Evolutionary conservation across 306 rosid genomes (phyloP).

Genomic region (Castanea sativa): DNA sequence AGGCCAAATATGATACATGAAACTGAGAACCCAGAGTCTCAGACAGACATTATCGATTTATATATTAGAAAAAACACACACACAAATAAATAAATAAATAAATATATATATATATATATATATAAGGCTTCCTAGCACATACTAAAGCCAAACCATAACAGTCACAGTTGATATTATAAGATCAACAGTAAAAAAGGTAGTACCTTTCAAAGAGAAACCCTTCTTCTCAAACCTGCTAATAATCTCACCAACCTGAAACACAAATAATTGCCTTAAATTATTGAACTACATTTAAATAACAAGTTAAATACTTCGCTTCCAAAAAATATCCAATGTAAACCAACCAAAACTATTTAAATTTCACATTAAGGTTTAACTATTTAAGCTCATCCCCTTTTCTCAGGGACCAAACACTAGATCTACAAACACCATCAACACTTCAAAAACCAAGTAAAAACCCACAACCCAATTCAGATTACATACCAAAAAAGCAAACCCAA

Average conservation of each 20-base stretch:
- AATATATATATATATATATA: too few species aligned
- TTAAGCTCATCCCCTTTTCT: background rate
- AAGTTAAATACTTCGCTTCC: background rate
- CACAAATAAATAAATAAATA: too few species aligned
- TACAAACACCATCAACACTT: background rate
- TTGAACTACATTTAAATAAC: background rate
- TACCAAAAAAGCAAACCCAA: background rate
- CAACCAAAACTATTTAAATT: background rate
- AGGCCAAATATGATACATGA: background rate
- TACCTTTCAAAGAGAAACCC: conserved; percentile 86
- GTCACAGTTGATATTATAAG: background rate
- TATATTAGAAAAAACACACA: background rate
- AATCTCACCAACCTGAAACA: conserved; percentile 74
- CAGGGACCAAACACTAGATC: background rate
- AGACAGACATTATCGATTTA: background rate
- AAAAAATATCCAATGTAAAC: too few species aligned
- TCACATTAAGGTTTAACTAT: background rate
- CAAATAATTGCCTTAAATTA: background rate
- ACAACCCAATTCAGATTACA: background rate
- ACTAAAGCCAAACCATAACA: background rate
- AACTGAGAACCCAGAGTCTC: background rate
- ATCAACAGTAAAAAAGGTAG: background rate
- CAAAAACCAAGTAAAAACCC: background rate
- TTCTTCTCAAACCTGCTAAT: conserved; percentile 95
- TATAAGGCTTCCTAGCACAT: background rate